phyloP scores from a whole-genome alignment of 495 filamentous ascomycete species.

The Neurospora sp. region DNA sequence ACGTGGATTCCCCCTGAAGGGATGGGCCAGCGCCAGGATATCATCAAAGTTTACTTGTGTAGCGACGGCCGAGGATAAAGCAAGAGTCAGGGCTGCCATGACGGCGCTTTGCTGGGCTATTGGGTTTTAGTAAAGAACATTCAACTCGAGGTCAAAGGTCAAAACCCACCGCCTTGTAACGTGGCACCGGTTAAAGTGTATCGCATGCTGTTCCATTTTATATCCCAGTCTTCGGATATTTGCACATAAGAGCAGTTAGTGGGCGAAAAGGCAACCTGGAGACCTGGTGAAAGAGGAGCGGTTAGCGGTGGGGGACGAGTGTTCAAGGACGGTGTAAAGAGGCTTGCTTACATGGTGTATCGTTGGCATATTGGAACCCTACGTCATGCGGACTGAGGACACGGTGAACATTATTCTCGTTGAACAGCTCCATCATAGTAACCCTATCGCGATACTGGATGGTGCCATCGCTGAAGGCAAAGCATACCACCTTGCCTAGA shows the following conservation, averaged over 20 bases:
- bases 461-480: conserved; percentile 66
- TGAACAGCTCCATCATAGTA: conserved; percentile 54
- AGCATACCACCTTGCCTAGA: conserved; percentile 54
- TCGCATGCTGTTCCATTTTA: conserved; percentile 54
- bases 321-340: conserved; percentile 5
- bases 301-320: conserved; percentile 14
- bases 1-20: conserved; percentile 32
- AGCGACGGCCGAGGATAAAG: conserved; percentile 36
- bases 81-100: conserved; percentile 27
- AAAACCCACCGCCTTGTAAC: conserved; percentile 32
- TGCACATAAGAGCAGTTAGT: conserved; percentile 57
- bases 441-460: conserved; percentile 66
- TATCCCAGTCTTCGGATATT: conserved; percentile 53
- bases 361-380: conserved; percentile 55
- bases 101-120: conserved; percentile 32
- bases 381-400: conserved; percentile 62
- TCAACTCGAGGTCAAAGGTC: neutral
- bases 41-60: conserved; percentile 61
- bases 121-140: neutral
- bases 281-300: conserved; percentile 27
- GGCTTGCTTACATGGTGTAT: conserved; percentile 39
- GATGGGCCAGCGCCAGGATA: conserved; percentile 54
- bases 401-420: conserved; percentile 48
- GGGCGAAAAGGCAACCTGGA: conserved; percentile 63
- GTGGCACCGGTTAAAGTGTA: conserved; percentile 36